These are phyloP conservation scores for Leccinum barrowsii DNA, from an alignment of 768 basidiomycete species.

Conservation along the genomic window DNA sequence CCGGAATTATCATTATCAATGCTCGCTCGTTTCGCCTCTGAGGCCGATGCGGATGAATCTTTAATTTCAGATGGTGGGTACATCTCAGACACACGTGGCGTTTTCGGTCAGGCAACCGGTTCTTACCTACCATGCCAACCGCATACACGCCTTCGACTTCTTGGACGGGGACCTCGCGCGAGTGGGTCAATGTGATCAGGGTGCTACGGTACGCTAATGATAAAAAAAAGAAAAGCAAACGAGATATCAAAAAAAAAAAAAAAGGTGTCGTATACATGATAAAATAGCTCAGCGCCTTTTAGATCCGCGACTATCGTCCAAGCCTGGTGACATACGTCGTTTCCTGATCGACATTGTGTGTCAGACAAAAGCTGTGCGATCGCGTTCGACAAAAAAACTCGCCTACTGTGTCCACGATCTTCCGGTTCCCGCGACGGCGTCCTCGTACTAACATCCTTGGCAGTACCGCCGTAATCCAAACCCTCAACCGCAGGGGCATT, in stretches of 20 bases:
- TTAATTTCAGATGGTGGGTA: too few relatives aligned
- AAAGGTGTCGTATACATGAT: conserved; percentile 25
- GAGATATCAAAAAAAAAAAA: conserved; percentile 1
- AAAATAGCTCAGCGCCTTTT: conserved; percentile 59
- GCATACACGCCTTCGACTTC: not conserved
- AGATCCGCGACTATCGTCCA: conserved; percentile 64
- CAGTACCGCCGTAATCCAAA: conserved; percentile 76
- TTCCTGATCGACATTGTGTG: conserved; percentile 43
- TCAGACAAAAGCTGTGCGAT: not conserved
- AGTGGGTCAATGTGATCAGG: not conserved
- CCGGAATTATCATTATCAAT: not conserved
- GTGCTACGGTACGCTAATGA: not conserved
- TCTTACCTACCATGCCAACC: not conserved
- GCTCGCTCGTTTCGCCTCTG: not conserved
- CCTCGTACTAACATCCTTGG: conserved; percentile 41
- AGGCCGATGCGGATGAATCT: too few relatives aligned
- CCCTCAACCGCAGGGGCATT: conserved; percentile 85
- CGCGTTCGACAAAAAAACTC: conserved; percentile 18
- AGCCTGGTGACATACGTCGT: conserved; percentile 66
- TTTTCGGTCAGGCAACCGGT: not conserved
- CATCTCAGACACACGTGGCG: not conserved
- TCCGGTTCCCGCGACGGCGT: conserved; percentile 68
- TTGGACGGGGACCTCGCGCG: not conserved
- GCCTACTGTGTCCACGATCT: conserved; percentile 60
- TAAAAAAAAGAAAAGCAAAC: not conserved